Conservation (phyloP, 768 basidiomycete species). For the Candolleomyces aberdarensis region DNA sequence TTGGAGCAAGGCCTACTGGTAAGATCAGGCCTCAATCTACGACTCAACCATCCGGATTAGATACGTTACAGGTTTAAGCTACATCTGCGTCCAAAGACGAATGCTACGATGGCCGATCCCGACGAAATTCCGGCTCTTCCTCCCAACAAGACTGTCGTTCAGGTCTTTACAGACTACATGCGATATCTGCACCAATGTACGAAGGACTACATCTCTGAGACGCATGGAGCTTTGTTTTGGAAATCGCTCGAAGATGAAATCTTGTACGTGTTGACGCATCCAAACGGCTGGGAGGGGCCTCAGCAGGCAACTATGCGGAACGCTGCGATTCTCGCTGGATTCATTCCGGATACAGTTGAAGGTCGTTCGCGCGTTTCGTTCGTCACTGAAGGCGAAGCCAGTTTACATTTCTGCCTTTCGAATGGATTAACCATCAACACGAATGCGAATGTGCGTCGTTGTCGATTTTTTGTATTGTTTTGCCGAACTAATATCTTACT, state of each 20-base stretch:
- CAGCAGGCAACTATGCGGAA: conserved; percentile 53
- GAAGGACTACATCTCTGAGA: conserved; percentile 42
- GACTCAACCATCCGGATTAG: neutral
- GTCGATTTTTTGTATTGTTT: neutral
- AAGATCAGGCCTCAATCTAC: neutral
- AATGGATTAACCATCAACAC: conserved; percentile 37
- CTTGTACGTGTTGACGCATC: conserved; percentile 53
- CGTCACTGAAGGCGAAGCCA: conserved; percentile 60
- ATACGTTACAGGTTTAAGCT: conserved; percentile 18
- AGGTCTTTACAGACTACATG: conserved; percentile 48
- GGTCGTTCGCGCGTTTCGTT: conserved; percentile 42
- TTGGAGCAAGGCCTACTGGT: conserved; percentile 13
- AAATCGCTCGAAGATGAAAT: conserved; percentile 36
- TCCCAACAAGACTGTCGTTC: conserved; percentile 30
- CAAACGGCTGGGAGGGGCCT: conserved; percentile 59
- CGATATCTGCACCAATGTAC: conserved; percentile 43
- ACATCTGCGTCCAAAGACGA: conserved; percentile 27
- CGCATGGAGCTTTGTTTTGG: conserved; percentile 44
- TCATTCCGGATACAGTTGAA: conserved; percentile 37
- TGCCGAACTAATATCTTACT: neutral
- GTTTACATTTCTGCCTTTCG: conserved; percentile 51
- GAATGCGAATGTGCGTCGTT: conserved; percentile 19
- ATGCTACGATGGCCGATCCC: neutral
- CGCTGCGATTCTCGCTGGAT: conserved; percentile 48
- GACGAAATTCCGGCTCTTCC: conserved; percentile 38